Percentiles rank a stretch among this genome's conserved stretches.
These are phyloP conservation scores for Casuarina cunninghamiana DNA, from an alignment of 306 rosid genomes.

Conservation along the genomic window DNA sequence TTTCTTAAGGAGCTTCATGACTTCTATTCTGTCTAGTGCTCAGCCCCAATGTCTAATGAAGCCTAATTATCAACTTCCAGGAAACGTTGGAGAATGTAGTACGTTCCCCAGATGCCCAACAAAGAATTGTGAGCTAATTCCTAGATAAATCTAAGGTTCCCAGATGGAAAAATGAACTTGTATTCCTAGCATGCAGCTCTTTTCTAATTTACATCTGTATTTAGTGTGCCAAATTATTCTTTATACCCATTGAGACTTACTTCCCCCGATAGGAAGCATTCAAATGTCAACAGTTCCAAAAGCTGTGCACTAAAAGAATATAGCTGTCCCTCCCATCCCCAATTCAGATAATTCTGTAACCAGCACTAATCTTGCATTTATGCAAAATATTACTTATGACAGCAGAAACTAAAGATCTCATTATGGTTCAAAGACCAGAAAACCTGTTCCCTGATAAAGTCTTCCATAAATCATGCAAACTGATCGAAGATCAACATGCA, in stretches of 20 bases:
- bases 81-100: background rate
- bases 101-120: background rate
- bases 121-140: background rate
- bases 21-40: background rate
- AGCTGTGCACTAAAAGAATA: background rate
- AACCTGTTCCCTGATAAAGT: background rate
- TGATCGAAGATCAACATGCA: background rate
- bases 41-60: background rate
- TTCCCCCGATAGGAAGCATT: too few species aligned
- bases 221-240: background rate
- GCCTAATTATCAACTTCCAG: background rate
- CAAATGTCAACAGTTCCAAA: background rate
- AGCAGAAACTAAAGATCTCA: background rate
- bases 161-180: background rate
- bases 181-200: background rate
- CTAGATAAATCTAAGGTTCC: background rate
- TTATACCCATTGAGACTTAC: too few species aligned
- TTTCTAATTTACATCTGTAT: background rate
- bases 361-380: background rate
- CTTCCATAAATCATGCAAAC: background rate
- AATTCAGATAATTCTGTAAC: background rate
- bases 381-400: background rate
- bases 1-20: too few species aligned
- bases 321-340: background rate
- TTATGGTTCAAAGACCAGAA: background rate